Conservation (phyloP, 768 basidiomycete species). For the Russula ochroleuca region DNA sequence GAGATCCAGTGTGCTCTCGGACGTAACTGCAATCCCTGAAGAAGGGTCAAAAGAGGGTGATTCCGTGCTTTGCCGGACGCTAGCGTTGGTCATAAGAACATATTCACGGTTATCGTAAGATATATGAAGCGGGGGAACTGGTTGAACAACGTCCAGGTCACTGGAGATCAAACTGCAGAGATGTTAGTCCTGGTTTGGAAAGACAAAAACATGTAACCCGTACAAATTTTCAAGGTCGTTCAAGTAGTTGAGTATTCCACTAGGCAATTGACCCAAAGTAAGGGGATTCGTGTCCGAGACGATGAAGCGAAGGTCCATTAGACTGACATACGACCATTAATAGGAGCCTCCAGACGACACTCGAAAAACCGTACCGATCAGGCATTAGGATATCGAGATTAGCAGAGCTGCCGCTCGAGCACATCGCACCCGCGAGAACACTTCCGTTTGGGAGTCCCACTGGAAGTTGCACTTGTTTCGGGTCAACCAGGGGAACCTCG, state of each 20-base stretch:
- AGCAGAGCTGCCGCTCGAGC: slow-evolving; percentile 6
- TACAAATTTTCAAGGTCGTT: slow-evolving; percentile 43
- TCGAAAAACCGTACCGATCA: slow-evolving; percentile 18
- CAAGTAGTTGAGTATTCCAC: slow-evolving; percentile 41
- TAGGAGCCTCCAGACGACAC: neutral
- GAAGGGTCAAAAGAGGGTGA: slow-evolving; percentile 22
- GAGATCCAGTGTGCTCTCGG: slow-evolving; percentile 51
- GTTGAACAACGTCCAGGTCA: slow-evolving; percentile 36
- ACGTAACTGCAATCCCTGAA: slow-evolving; percentile 30
- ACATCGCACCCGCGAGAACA: neutral
- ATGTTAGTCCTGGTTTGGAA: slow-evolving; percentile 7
- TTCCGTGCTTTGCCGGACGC: slow-evolving; percentile 45
- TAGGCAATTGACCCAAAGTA: slow-evolving; percentile 37
- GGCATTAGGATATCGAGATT: slow-evolving; percentile 24
- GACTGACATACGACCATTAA: slow-evolving; percentile 11
- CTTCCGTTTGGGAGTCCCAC: neutral
- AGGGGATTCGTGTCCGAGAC: slow-evolving; percentile 37
- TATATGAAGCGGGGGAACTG: slow-evolving; percentile 46
- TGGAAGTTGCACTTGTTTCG: slow-evolving; percentile 4
- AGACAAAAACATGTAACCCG: slow-evolving; percentile 29
- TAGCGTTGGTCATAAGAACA: slow-evolving; percentile 45
- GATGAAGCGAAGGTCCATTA: slow-evolving; percentile 52
- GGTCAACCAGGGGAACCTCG: slow-evolving; percentile 18
- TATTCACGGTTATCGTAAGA: slow-evolving; percentile 39
- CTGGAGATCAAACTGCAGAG: slow-evolving; percentile 37